phyloP scores from a whole-genome alignment of 805 yeast species.

The Pachysolen tannophilus region DNA sequence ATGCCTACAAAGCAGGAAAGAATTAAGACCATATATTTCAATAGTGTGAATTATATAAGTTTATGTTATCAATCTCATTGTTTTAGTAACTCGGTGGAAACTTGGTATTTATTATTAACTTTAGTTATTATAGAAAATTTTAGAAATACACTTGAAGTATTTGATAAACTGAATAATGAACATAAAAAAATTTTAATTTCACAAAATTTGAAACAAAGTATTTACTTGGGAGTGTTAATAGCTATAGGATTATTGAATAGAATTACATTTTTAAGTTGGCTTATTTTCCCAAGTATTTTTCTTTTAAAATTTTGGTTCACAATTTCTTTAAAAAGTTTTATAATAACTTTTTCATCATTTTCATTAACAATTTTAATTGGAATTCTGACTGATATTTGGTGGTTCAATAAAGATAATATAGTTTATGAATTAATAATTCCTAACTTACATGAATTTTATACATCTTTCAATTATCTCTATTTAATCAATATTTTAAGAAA shows the following conservation, averaged over 20 bases:
- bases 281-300: slow-evolving; percentile 52
- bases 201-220: slow-evolving; percentile 9
- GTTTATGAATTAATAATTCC: not conserved
- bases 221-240: slow-evolving; percentile 38
- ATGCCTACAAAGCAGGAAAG: slow-evolving; percentile 26
- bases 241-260: slow-evolving; percentile 78
- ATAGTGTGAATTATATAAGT: slow-evolving; percentile 59
- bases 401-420: slow-evolving; percentile 12
- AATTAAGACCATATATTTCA: slow-evolving; percentile 35
- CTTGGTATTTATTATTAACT: slow-evolving; percentile 40
- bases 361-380: slow-evolving; percentile 25
- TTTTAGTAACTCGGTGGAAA: slow-evolving; percentile 83
- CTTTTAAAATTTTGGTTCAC: slow-evolving; percentile 33
- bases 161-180: slow-evolving; percentile 1
- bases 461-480: slow-evolving; percentile 1
- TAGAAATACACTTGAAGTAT: slow-evolving; percentile 14
- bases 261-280: slow-evolving; percentile 72
- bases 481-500: slow-evolving; percentile 11
- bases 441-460: not conserved
- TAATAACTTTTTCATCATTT: slow-evolving; percentile 28
- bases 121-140: slow-evolving; percentile 38
- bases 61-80: slow-evolving; percentile 79
- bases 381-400: slow-evolving; percentile 47
- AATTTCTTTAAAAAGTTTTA: slow-evolving; percentile 22
- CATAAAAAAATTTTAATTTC: not conserved